Evolutionary conservation across 768 basidiomycete genomes (phyloP).

Genomic region (Filobasidium wieringae): DNA sequence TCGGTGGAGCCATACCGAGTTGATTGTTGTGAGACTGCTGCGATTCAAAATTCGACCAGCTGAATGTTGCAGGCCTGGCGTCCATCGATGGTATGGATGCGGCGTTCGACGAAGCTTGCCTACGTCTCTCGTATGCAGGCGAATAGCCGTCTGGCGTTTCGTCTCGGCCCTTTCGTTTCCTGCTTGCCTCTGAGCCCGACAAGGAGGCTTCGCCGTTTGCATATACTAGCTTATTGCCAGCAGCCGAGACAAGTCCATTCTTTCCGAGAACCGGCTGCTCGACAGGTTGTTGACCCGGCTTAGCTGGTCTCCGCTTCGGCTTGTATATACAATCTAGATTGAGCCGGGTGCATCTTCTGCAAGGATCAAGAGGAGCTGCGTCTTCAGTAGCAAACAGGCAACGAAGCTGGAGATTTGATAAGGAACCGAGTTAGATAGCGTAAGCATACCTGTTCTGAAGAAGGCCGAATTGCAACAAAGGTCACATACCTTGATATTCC

Average conservation of each 20-base stretch:
- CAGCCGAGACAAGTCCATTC: neutral
- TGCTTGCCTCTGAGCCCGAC: neutral
- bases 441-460: too few species aligned
- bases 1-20: too few species aligned
- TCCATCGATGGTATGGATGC: neutral
- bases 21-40: too few species aligned
- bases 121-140: neutral
- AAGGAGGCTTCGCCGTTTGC: neutral
- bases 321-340: constrained; percentile 10
- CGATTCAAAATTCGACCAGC: neutral
- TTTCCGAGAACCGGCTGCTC: neutral
- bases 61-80: neutral
- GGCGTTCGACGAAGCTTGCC: neutral
- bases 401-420: neutral
- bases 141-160: neutral
- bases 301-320: constrained; percentile 10
- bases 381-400: constrained; percentile 11
- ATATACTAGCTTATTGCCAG: neutral
- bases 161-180: neutral
- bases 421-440: neutral
- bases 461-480: neutral
- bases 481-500: constrained; percentile 13
- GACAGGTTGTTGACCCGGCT: neutral
- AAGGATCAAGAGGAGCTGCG: constrained; percentile 12
- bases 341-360: constrained; percentile 7